Evolutionary conservation across 805 yeast species (phyloP).

Genomic region (Sugiyamaella chiloensis): DNA sequence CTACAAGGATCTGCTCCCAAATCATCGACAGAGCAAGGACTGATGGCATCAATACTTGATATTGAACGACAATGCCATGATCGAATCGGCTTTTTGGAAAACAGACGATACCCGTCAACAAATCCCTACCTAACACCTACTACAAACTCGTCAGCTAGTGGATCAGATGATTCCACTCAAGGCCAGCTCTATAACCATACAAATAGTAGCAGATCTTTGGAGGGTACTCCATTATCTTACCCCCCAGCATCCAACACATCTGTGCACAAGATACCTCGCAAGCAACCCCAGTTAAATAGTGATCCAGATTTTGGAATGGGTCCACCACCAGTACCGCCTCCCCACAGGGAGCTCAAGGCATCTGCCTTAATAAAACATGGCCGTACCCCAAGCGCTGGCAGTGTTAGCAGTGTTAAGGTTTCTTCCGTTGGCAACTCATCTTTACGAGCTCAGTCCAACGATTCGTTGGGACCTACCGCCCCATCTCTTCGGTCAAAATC

Average conservation of each 20-base stretch:
- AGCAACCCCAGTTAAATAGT: slow-evolving; percentile 8
- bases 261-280: slow-evolving; percentile 2
- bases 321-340: slow-evolving; percentile 12
- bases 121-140: slow-evolving; percentile 28
- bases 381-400: slow-evolving; percentile 1
- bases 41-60: slow-evolving; percentile 37
- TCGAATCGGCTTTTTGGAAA: slow-evolving; percentile 31
- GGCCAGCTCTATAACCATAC: background rate
- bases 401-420: slow-evolving; percentile 1
- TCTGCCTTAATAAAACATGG: background rate
- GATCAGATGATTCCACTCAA: slow-evolving; percentile 1
- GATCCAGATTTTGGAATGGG: slow-evolving; percentile 1
- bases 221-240: too few relatives aligned
- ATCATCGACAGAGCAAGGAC: slow-evolving; percentile 33
- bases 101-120: slow-evolving; percentile 15
- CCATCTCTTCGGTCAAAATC: slow-evolving; percentile 10
- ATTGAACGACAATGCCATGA: slow-evolving; percentile 41
- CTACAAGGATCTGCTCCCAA: slow-evolving; percentile 33
- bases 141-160: slow-evolving; percentile 7
- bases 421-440: background rate
- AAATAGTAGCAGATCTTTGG: background rate
- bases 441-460: background rate
- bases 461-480: background rate
- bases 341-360: slow-evolving; percentile 6
- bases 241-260: background rate